Conservation (phyloP, 306 rosid species). For the Trifolium repens region DNA sequence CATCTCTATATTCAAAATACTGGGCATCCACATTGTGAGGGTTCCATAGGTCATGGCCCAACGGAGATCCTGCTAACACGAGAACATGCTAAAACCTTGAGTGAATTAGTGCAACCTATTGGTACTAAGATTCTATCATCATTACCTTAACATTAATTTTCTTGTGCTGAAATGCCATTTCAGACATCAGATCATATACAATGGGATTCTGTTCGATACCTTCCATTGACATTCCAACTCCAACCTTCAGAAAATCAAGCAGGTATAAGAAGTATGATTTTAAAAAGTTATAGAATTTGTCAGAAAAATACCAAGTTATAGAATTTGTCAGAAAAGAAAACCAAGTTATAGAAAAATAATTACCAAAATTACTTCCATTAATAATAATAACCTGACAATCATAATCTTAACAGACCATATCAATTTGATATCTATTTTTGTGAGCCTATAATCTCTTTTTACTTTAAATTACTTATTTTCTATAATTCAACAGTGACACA, state of each 20-base stretch:
- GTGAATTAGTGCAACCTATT: constrained; percentile 27
- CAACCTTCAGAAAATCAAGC: constrained; percentile 66
- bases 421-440: neutral
- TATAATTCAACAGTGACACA: constrained; percentile 22
- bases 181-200: constrained; percentile 89
- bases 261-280: constrained; percentile 7
- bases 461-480: neutral
- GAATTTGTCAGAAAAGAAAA: constrained; percentile 2
- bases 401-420: neutral
- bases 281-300: constrained; percentile 9
- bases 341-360: constrained; percentile 1
- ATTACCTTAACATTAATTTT: constrained; percentile 77
- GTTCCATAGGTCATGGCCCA: constrained; percentile 11
- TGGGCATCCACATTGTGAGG: constrained; percentile 26
- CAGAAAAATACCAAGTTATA: neutral
- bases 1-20: constrained; percentile 18
- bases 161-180: constrained; percentile 79
- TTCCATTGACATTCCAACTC: constrained; percentile 97
- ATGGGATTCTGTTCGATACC: constrained; percentile 91
- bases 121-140: constrained; percentile 30
- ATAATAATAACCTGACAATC: constrained; percentile 15
- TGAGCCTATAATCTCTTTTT: neutral
- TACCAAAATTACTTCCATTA: constrained; percentile 12
- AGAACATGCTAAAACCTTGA: constrained; percentile 15
- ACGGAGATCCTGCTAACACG: neutral